Conservation (phyloP, 306 rosid species). For the Prunus armeniaca region DNA sequence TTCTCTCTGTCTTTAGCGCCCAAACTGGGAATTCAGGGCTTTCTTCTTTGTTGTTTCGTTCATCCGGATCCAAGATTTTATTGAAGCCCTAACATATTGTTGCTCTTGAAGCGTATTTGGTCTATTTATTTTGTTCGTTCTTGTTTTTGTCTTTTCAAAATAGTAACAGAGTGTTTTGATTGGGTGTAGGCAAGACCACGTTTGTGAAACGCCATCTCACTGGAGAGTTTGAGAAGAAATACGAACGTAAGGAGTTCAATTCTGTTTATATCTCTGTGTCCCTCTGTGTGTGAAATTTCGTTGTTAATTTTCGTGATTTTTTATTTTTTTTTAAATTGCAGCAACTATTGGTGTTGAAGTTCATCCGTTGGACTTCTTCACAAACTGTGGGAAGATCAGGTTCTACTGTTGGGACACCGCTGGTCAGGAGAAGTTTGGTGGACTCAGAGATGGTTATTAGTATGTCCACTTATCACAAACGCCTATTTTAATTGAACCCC, state of each 20-base stretch:
- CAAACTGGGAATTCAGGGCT: too few relatives aligned
- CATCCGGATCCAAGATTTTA: background rate
- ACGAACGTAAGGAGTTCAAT: slow-evolving; percentile 24
- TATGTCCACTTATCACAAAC: background rate
- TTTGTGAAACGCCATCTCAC: slow-evolving; percentile 36
- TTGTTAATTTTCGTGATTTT: background rate
- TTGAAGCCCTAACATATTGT: background rate
- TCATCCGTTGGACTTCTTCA: slow-evolving; percentile 72
- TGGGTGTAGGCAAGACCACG: slow-evolving; percentile 25
- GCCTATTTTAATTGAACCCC: background rate
- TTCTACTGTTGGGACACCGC: slow-evolving; percentile 89
- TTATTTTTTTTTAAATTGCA: background rate
- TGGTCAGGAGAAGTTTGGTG: slow-evolving; percentile 78
- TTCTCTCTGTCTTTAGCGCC: background rate
- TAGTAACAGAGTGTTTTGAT: too few relatives aligned
- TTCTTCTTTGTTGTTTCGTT: background rate
- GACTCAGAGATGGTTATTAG: slow-evolving; percentile 79
- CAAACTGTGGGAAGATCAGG: slow-evolving; percentile 71
- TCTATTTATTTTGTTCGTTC: too few relatives aligned
- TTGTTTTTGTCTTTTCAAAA: too few relatives aligned
- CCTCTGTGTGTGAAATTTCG: background rate
- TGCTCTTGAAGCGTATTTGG: too few relatives aligned
- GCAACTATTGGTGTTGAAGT: slow-evolving; percentile 87
- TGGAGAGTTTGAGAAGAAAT: slow-evolving; percentile 38
- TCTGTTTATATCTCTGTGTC: background rate